Evolutionary conservation across 2,329 filamentous ascomycete species (phyloP), one percentile per base, ranked within the genome.

Genomic region (Corniculantispora saksenae): DNA sequence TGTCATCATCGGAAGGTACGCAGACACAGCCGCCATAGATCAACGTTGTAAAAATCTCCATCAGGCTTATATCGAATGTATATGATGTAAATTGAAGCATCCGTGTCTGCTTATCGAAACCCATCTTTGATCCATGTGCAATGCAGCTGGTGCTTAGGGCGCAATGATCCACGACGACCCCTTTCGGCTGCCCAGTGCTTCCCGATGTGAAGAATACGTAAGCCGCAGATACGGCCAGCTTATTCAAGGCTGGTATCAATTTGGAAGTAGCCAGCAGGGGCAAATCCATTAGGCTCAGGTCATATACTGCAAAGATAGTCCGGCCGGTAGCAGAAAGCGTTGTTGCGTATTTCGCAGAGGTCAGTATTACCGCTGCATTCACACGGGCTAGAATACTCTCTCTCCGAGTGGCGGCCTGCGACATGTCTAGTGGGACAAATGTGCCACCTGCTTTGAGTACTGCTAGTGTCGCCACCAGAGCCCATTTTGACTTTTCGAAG

Each of bases 21-120:
- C 84, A 87, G 13, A 87, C 76, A 64, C 82, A 85, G 1, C 83
- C 84, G 48, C 86, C 86, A 27, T 77, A 72, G 19, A 82, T 77
- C 0, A 87, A 75, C 0, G 82, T 77, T 8, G 79, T 77, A 40
- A 84, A 75, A 1, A 80, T 80, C 63, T 85, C 83, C 3, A 78
- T 63, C n/a, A 63, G 51, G 47, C 78, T 80, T 1, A 79, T 79
- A 64, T 86, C 83, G 56, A 85, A 86, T 1, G 80, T 81, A 67
- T 82, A 83, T 7, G 78, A 79, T 4, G 81, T 80, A 63, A 83
- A 83, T 63, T 85, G 82, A 51, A 87, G 66, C 5, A 86, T 81
- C 3, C 88, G 80, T 8, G 84, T 84, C 1, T 71, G 73, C 9
- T 70, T 72, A 47, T 76, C 79, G 63, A 85, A 84, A 1, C 79